These are phyloP conservation scores for Penicillium cataractarum DNA, from an alignment of 495 filamentous ascomycete genomes.

Conservation along the genomic window DNA sequence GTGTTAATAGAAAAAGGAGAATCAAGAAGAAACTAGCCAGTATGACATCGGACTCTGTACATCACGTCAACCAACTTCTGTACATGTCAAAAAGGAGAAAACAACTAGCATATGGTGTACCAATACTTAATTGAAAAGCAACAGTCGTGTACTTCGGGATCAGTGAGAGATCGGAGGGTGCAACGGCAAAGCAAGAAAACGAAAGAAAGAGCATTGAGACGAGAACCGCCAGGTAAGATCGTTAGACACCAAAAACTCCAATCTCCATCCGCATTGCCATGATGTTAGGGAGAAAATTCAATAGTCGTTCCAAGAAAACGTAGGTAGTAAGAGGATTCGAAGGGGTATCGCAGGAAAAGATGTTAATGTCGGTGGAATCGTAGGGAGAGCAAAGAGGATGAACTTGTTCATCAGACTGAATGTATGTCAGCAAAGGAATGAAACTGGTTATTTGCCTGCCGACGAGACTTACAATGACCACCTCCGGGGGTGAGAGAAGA, in stretches of 20 bases:
- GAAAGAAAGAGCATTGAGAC: constrained; percentile 1
- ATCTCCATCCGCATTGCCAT: constrained; percentile 20
- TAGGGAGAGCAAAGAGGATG: constrained; percentile 11
- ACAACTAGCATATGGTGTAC: constrained; percentile 13
- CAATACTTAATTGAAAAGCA: not conserved
- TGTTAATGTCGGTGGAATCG: constrained; percentile 11
- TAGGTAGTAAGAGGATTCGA: constrained; percentile 6
- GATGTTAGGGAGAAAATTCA: constrained; percentile 20
- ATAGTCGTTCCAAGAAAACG: constrained; percentile 12
- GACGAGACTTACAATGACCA: constrained; percentile 36
- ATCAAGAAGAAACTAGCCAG: not conserved
- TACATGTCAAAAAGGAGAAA: constrained; percentile 20
- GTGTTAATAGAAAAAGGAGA: constrained; percentile 4
- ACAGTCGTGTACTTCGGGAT: constrained; percentile 2
- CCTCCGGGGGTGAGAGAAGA: constrained; percentile 41
- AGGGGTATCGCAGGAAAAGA: constrained; percentile 29
- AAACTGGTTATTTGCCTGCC: not conserved
- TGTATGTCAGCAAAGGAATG: constrained; percentile 6
- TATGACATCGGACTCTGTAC: constrained; percentile 23
- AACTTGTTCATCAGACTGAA: constrained; percentile 23
- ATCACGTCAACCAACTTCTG: constrained; percentile 21
- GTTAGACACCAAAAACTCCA: constrained; percentile 24
- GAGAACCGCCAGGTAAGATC: constrained; percentile 4
- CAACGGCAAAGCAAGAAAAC: not conserved
- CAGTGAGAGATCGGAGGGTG: not conserved